Evolutionary conservation across 768 basidiomycete genomes (phyloP), one percentile per base, ranked within the genome.

Genomic region (Dioszegia aurantiaca): DNA sequence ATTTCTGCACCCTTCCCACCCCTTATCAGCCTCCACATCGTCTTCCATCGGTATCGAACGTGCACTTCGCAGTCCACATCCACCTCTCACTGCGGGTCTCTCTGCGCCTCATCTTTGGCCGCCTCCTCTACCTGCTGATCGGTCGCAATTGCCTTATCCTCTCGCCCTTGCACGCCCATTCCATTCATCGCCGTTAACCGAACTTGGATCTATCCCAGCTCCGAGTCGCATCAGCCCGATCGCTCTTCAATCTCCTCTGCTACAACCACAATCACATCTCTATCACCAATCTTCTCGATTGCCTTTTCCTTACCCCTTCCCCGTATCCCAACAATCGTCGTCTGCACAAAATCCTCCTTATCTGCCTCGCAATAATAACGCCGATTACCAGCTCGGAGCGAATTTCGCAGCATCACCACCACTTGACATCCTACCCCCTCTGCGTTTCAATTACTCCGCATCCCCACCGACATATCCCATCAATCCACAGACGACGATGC

Each of bases 371-470:
- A 17, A n/a, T 14, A 16, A 17, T 5, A 28, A 28, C n/a, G 3
- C 27, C 46, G 28, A 23, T 3, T 11, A 30, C 46, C 60, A 58
- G 31, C 43, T 27, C 56, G 48, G n/a, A 53, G 40, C 44, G 43
- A n/a, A n/a, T 23, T 37, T 43, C 51, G n/a, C 42, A 53, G 37
- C 12, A 14, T 55, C 54, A 21, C 41, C 68, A 21, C 66, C 68
- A 17, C 4, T 70, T 16, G 53, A 51, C 24, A 67, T 73, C 48
- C 69, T 68, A 21, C 66, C 64, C 28, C 71, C 71, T 2, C 65
- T 73, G 31, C 54, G 59, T n/a, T 73, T 73, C 65, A 63, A 60
- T 21, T 70, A 68, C 49, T 70, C 71, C 23, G 54, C 58, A 28
- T 58, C 71, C 17, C 68, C 71, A 2, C 66, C 70, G 0, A 61